phyloP scores from a whole-genome alignment of 1,284 basidiomycete species.

The Apiotrichum sp. region DNA sequence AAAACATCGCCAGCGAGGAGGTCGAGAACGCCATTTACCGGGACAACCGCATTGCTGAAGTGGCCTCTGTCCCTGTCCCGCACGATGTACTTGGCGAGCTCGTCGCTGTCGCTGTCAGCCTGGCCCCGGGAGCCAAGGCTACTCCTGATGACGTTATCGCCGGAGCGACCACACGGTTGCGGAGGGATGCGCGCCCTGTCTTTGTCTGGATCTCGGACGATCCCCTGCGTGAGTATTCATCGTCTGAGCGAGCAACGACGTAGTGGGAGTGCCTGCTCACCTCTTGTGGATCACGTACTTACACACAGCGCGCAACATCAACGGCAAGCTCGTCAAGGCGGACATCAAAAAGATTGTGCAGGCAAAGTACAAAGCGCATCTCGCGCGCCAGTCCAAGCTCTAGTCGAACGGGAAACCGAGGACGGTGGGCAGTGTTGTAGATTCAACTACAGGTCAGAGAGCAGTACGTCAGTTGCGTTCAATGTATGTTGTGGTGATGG shows the following conservation, averaged over 20 bases:
- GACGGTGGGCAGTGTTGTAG: no score
- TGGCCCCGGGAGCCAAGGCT: slow-evolving; percentile 15
- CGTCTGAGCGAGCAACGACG: no score
- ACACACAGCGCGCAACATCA: background rate
- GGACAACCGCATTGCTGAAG: slow-evolving; percentile 31
- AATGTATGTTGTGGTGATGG: no score
- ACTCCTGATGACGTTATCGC: slow-evolving; percentile 8
- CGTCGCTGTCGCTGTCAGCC: slow-evolving; percentile 31
- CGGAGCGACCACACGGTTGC: background rate
- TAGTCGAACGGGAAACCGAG: no score
- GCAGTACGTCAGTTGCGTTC: no score
- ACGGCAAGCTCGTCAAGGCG: slow-evolving; percentile 9
- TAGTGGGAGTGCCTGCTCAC: no score
- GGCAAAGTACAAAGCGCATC: background rate
- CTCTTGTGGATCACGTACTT: background rate
- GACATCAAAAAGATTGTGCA: slow-evolving; percentile 8
- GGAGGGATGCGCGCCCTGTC: background rate
- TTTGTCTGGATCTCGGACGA: slow-evolving; percentile 1
- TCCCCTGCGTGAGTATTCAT: background rate
- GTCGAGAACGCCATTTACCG: slow-evolving; percentile 39
- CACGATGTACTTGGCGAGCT: slow-evolving; percentile 34
- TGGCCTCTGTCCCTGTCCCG: slow-evolving; percentile 33
- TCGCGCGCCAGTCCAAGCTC: slow-evolving; percentile 5
- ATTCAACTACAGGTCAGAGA: no score
- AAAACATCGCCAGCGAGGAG: slow-evolving; percentile 38